phyloP scores from a whole-genome alignment of 2,329 filamentous ascomycete genomes.

The Juglanconis juglandina region DNA sequence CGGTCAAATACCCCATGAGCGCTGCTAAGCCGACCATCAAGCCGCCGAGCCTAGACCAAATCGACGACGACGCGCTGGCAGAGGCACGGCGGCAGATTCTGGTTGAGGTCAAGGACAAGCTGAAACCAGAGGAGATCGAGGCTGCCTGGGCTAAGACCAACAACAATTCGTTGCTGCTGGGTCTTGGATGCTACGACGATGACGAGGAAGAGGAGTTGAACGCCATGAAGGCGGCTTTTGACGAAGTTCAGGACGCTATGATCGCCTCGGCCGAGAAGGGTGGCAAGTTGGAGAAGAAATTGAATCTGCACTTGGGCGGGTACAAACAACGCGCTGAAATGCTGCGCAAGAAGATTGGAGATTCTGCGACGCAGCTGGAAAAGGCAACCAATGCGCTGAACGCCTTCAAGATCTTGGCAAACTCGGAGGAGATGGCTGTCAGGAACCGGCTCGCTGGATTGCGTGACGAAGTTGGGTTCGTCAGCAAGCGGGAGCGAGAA shows the following conservation, averaged over 20 bases:
- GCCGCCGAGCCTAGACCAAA: constrained; percentile 54
- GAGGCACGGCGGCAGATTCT: constrained; percentile 75
- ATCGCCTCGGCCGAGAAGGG: constrained; percentile 72
- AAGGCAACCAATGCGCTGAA: constrained; percentile 70
- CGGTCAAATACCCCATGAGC: constrained; percentile 68
- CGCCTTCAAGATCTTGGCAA: constrained; percentile 70
- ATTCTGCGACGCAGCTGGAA: constrained; percentile 70
- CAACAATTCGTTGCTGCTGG: constrained; percentile 63
- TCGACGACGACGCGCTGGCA: constrained; percentile 70
- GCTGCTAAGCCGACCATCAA: constrained; percentile 63
- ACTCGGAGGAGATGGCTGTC: constrained; percentile 76
- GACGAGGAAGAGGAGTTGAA: constrained; percentile 68
- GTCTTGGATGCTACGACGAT: constrained; percentile 75
- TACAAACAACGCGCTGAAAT: constrained; percentile 84
- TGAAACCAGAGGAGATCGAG: constrained; percentile 49
- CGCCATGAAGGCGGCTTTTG: constrained; percentile 68
- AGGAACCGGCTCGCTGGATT: constrained; percentile 68
- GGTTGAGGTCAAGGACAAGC: constrained; percentile 58
- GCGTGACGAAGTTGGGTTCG: constrained; percentile 77
- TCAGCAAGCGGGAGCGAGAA: constrained; percentile 80
- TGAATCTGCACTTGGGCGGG: constrained; percentile 81
- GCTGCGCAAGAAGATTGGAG: constrained; percentile 73
- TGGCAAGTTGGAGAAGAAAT: constrained; percentile 89
- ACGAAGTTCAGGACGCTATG: constrained; percentile 71
- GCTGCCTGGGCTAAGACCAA: constrained; percentile 52